These are phyloP conservation scores for Ophiostoma piceae DNA, from an alignment of 2,329 filamentous ascomycete species.

Conservation along the genomic window DNA sequence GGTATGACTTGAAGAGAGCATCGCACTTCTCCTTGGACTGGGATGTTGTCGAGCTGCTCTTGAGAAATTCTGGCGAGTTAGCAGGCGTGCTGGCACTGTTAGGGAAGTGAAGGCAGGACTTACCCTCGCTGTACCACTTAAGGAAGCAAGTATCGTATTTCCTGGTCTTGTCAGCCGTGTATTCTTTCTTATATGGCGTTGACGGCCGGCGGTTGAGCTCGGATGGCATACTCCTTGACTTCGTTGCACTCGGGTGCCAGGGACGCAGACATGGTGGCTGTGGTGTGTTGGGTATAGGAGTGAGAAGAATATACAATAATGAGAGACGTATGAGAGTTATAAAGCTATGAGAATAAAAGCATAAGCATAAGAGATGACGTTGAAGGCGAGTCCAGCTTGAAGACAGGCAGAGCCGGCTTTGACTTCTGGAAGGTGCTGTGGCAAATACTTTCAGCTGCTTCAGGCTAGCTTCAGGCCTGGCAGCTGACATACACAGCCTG, in stretches of 20 bases:
- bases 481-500: not conserved
- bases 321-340: not conserved
- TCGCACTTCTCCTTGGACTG: conserved; percentile 71
- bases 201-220: not conserved
- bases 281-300: not conserved
- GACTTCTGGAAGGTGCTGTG: conserved; percentile 7
- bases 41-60: conserved; percentile 68
- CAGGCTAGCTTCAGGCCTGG: conserved; percentile 9
- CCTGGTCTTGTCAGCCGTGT: conserved; percentile 42
- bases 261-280: conserved; percentile 73
- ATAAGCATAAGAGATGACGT: not conserved
- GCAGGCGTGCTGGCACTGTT: not conserved
- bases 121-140: conserved; percentile 99
- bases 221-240: conserved; percentile 72
- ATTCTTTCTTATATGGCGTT: not conserved
- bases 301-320: too few relatives aligned
- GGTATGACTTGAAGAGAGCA: conserved; percentile 80
- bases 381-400: not conserved
- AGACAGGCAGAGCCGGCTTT: not conserved
- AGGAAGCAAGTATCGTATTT: conserved; percentile 96
- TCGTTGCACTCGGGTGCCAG: conserved; percentile 93
- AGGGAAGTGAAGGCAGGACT: conserved; percentile 31
- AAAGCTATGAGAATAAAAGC: not conserved
- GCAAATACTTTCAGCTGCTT: not conserved
- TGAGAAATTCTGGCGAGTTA: conserved; percentile 70